phyloP scores from a whole-genome alignment of 345 rosid species.

The Gossypium stocksii region DNA sequence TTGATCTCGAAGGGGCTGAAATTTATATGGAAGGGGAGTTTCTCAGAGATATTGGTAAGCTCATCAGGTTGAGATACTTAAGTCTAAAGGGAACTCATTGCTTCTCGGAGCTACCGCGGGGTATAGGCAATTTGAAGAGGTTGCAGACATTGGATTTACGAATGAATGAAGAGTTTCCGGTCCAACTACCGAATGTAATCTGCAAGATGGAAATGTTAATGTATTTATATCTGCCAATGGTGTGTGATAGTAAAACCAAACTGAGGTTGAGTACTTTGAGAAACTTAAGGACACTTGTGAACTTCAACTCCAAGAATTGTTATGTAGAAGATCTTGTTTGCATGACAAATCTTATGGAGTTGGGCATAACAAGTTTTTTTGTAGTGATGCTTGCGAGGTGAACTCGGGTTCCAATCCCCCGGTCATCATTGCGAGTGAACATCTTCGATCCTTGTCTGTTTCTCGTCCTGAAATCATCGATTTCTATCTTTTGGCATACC shows the following conservation, averaged over 20 bases:
- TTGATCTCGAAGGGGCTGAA: slow-evolving; percentile 23
- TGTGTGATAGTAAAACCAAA: not conserved
- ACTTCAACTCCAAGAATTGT: not conserved
- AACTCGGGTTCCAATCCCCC: not conserved
- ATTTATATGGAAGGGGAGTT: slow-evolving; percentile 7
- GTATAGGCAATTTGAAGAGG: slow-evolving; percentile 26
- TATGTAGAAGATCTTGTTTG: not conserved
- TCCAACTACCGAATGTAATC: not conserved
- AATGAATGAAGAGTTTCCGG: not conserved
- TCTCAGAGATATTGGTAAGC: slow-evolving; percentile 20
- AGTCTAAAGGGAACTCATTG: slow-evolving; percentile 11
- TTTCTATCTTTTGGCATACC: not conserved
- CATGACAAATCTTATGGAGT: not conserved
- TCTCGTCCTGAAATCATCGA: not conserved
- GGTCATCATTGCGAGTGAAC: not conserved
- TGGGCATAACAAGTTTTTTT: not conserved
- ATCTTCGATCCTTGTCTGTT: not conserved
- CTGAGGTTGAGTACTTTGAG: not conserved
- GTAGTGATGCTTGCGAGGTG: not conserved
- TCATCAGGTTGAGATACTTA: slow-evolving; percentile 27
- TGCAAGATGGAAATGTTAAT: slow-evolving; percentile 8
- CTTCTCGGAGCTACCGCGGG: slow-evolving; percentile 12
- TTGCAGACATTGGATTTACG: slow-evolving; percentile 27
- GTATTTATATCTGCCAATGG: slow-evolving; percentile 8
- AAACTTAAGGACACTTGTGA: not conserved